Percentiles rank a stretch among this genome's conserved stretches.
Conservation (phyloP, 176 grass and related monocot species). For the Bonia amplexicaulis region DNA sequence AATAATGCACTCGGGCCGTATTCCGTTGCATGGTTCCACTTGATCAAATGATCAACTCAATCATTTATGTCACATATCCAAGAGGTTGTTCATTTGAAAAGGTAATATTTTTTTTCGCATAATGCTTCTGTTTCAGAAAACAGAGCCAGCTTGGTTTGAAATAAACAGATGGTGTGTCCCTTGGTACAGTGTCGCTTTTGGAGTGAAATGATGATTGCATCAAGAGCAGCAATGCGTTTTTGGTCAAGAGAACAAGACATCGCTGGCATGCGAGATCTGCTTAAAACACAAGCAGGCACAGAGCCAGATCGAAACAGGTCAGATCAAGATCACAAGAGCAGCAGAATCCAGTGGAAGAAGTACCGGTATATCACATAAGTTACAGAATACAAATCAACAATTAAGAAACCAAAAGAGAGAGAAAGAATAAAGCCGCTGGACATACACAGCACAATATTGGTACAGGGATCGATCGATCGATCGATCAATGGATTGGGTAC, state of each 20-base stretch:
- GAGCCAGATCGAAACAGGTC: background rate
- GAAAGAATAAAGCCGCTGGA: slow-evolving; percentile 46
- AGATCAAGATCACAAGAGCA: slow-evolving; percentile 15
- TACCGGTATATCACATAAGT: slow-evolving; percentile 41
- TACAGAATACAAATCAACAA: slow-evolving; percentile 21
- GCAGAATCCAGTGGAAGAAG: slow-evolving; percentile 13
- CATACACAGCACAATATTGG: slow-evolving; percentile 34
- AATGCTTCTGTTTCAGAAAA: background rate
- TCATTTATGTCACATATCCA: background rate
- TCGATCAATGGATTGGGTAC: slow-evolving; percentile 1
- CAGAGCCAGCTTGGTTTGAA: background rate
- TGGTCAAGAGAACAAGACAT: slow-evolving; percentile 1
- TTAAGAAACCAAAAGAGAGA: background rate
- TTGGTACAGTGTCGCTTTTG: slow-evolving; percentile 8
- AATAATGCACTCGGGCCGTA: background rate
- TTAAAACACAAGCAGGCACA: background rate
- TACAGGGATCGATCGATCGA: slow-evolving; percentile 24
- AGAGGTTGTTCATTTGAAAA: background rate
- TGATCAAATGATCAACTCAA: background rate
- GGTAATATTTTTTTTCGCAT: background rate
- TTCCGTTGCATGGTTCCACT: background rate
- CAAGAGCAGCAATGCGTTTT: background rate
- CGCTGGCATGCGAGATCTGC: slow-evolving; percentile 19
- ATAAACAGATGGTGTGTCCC: background rate
- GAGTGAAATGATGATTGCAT: background rate